Conservation (phyloP, 192 early-diverging fungal genomes). For the Pilaira anomala region DNA sequence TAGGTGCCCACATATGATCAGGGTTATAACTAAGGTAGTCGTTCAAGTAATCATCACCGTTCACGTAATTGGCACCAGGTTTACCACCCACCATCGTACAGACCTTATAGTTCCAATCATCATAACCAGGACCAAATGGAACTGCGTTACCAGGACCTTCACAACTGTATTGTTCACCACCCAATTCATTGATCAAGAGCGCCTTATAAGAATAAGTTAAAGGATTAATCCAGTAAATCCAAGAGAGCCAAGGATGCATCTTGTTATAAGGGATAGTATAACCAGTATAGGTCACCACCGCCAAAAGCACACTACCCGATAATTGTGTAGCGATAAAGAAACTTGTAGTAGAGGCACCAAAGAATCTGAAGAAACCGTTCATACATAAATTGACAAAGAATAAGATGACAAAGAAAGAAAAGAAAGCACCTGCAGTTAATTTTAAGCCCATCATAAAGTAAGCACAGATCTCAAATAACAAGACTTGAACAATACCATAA, state of each 20-base stretch:
- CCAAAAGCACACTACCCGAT: slow-evolving; percentile 50
- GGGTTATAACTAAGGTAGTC: slow-evolving; percentile 54
- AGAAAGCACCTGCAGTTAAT: slow-evolving; percentile 42
- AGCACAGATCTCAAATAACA: slow-evolving; percentile 52
- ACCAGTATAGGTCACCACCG: slow-evolving; percentile 54
- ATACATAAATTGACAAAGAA: slow-evolving; percentile 54
- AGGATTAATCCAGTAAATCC: slow-evolving; percentile 67
- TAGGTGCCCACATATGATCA: slow-evolving; percentile 50
- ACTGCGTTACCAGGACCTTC: slow-evolving; percentile 29
- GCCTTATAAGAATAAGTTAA: slow-evolving; percentile 57
- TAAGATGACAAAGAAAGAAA: slow-evolving; percentile 52
- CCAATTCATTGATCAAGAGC: slow-evolving; percentile 61
- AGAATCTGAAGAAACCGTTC: slow-evolving; percentile 59
- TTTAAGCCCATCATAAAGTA: slow-evolving; percentile 57
- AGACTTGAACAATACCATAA: slow-evolving; percentile 36
- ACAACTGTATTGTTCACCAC: slow-evolving; percentile 46
- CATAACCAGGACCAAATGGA: slow-evolving; percentile 40
- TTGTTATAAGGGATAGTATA: slow-evolving; percentile 57
- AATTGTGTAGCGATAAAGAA: slow-evolving; percentile 53
- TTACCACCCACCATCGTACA: slow-evolving; percentile 65
- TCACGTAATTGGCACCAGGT: slow-evolving; percentile 53
- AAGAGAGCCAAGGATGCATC: slow-evolving; percentile 63
- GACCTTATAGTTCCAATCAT: slow-evolving; percentile 38
- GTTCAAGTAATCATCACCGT: slow-evolving; percentile 59
- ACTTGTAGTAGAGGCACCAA: slow-evolving; percentile 46